These are phyloP conservation scores for Penicillium alfredii DNA, from an alignment of 495 filamentous ascomycete genomes.

Conservation along the genomic window DNA sequence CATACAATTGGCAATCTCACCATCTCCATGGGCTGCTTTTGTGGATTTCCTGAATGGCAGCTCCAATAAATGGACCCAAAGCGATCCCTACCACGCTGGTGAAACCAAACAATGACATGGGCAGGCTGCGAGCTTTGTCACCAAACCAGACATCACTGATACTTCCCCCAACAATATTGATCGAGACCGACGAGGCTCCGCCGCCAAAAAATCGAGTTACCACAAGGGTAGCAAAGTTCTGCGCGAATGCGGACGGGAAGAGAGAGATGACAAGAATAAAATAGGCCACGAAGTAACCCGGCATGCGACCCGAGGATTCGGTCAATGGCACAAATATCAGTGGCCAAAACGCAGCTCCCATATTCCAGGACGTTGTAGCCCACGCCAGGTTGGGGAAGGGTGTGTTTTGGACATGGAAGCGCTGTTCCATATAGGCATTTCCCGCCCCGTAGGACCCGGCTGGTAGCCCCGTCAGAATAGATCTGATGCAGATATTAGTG, in stretches of 20 bases:
- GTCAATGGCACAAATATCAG: slow-evolving; percentile 48
- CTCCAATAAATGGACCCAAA: slow-evolving; percentile 45
- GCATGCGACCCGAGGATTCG: slow-evolving; percentile 46
- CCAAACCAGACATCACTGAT: slow-evolving; percentile 42
- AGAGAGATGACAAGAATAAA: slow-evolving; percentile 41
- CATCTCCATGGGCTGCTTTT: slow-evolving; percentile 40
- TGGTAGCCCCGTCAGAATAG: slow-evolving; percentile 38
- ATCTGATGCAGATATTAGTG: slow-evolving; percentile 14
- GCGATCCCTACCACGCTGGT: slow-evolving; percentile 41
- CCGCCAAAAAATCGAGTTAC: slow-evolving; percentile 47
- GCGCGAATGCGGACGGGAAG: slow-evolving; percentile 45
- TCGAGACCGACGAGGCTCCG: slow-evolving; percentile 40
- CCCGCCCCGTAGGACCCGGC: slow-evolving; percentile 39
- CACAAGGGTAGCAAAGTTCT: slow-evolving; percentile 48
- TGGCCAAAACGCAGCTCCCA: slow-evolving; percentile 49
- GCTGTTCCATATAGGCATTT: slow-evolving; percentile 31
- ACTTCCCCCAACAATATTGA: slow-evolving; percentile 43
- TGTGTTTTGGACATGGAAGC: slow-evolving; percentile 37
- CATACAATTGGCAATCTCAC: slow-evolving; percentile 10
- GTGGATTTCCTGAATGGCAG: slow-evolving; percentile 33
- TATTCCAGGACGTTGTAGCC: slow-evolving; percentile 46
- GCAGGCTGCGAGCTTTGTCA: slow-evolving; percentile 33
- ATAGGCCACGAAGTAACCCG: slow-evolving; percentile 46
- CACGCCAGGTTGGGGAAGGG: slow-evolving; percentile 43
- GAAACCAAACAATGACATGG: slow-evolving; percentile 42